Conservation (phyloP, 177 flowering plant genomes). For the Vitis hybrid region DNA sequence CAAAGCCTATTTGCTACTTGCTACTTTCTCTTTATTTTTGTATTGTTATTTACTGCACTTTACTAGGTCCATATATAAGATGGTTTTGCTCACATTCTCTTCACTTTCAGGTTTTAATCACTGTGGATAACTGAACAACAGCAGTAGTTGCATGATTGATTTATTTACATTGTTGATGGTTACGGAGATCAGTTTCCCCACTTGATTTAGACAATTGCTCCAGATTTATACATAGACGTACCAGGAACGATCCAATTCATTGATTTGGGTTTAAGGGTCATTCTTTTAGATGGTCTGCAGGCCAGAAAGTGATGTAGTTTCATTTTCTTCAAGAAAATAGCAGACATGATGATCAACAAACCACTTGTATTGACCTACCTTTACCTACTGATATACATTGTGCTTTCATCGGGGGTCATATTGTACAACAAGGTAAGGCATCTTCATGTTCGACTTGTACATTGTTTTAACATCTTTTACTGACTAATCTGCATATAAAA, state of each 20-base stretch:
- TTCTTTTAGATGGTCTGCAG: neutral
- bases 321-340: constrained; percentile 7
- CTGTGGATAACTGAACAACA: neutral
- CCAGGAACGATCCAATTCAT: neutral
- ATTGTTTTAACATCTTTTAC: neutral
- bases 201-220: neutral
- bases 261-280: neutral
- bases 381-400: constrained; percentile 73
- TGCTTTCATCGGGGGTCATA: constrained; percentile 89
- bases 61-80: neutral
- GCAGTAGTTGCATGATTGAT: neutral
- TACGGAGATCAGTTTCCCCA: neutral
- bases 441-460: neutral
- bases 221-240: neutral
- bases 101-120: constrained; percentile 1
- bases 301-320: neutral
- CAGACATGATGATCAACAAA: constrained; percentile 56
- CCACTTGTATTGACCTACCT: constrained; percentile 71
- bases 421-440: constrained; percentile 81
- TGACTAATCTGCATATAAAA: neutral
- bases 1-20: neutral
- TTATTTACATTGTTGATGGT: neutral
- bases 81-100: neutral
- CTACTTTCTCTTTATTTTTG: neutral
- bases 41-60: neutral